phyloP scores from a whole-genome alignment of 2,329 filamentous ascomycete species.

The Phaeophleospora eucalypticola region DNA sequence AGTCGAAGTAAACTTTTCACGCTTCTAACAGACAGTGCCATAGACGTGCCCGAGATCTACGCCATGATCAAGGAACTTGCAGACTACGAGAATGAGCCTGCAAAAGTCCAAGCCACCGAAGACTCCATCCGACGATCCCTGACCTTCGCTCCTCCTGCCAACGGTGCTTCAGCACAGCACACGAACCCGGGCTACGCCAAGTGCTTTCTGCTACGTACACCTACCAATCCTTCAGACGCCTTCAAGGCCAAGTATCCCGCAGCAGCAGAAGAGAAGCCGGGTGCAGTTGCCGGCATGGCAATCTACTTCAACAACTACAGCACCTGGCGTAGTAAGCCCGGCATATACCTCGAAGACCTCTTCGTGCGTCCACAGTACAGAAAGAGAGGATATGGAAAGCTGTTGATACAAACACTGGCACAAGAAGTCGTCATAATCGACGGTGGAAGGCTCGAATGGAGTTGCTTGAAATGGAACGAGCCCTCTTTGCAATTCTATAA shows the following conservation, averaged over 20 bases:
- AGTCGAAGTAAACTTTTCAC: neutral
- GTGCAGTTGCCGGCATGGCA: conserved; percentile 66
- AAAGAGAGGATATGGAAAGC: conserved; percentile 73
- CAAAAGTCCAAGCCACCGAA: conserved; percentile 73
- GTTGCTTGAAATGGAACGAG: conserved; percentile 88
- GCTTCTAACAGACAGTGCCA: neutral
- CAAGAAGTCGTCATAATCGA: conserved; percentile 68
- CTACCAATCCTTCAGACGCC: conserved; percentile 37
- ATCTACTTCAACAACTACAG: conserved; percentile 95
- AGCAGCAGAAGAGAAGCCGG: conserved; percentile 26
- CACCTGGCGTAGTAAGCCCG: conserved; percentile 82
- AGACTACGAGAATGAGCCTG: conserved; percentile 75
- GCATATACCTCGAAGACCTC: conserved; percentile 92
- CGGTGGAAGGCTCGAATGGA: conserved; percentile 81
- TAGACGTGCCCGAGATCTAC: conserved; percentile 80
- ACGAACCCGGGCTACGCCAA: conserved; percentile 61
- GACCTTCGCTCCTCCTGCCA: conserved; percentile 60
- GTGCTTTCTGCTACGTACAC: conserved; percentile 60
- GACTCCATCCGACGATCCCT: conserved; percentile 69
- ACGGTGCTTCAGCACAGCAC: conserved; percentile 34
- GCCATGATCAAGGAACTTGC: conserved; percentile 79
- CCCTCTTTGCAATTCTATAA: conserved; percentile 83
- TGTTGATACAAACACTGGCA: conserved; percentile 71
- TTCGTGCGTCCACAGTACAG: conserved; percentile 70
- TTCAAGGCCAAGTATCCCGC: conserved; percentile 16